Evolutionary conservation across 2,329 filamentous ascomycete genomes (phyloP).

Genomic region (Teratosphaeria viscida): DNA sequence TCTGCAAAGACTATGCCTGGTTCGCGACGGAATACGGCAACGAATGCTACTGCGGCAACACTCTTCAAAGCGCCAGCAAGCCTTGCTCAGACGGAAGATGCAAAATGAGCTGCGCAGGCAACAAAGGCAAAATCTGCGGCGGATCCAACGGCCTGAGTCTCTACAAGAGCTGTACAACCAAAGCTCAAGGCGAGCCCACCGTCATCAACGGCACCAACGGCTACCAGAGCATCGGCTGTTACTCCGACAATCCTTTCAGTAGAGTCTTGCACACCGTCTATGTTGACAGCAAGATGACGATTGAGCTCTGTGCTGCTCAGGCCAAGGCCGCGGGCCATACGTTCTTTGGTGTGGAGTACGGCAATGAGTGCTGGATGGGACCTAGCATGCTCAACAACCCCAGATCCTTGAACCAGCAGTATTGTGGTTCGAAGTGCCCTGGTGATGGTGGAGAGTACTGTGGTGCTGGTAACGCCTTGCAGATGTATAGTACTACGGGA

Average conservation of each 20-base stretch:
- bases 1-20: constrained; percentile 3
- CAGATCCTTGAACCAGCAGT: neutral
- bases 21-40: constrained; percentile 15
- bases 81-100: constrained; percentile 11
- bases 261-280: neutral
- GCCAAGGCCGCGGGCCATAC: constrained; percentile 14
- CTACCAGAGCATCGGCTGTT: neutral
- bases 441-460: constrained; percentile 20
- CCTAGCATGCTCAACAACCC: neutral
- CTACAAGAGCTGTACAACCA: constrained; percentile 9
- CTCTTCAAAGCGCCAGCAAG: constrained; percentile 4
- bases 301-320: neutral
- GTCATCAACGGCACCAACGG: neutral
- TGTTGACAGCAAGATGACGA: neutral
- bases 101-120: constrained; percentile 16
- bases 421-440: constrained; percentile 21
- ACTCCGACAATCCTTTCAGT: neutral
- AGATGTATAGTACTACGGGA: constrained; percentile 16
- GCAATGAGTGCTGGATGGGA: constrained; percentile 22
- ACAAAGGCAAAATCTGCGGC: constrained; percentile 17
- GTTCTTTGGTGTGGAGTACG: constrained; percentile 31
- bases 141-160: constrained; percentile 13
- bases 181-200: neutral
- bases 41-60: constrained; percentile 22
- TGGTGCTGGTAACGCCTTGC: constrained; percentile 19